Conservation (phyloP, 2,329 filamentous ascomycete species). For the Geosmithia putterillii region DNA sequence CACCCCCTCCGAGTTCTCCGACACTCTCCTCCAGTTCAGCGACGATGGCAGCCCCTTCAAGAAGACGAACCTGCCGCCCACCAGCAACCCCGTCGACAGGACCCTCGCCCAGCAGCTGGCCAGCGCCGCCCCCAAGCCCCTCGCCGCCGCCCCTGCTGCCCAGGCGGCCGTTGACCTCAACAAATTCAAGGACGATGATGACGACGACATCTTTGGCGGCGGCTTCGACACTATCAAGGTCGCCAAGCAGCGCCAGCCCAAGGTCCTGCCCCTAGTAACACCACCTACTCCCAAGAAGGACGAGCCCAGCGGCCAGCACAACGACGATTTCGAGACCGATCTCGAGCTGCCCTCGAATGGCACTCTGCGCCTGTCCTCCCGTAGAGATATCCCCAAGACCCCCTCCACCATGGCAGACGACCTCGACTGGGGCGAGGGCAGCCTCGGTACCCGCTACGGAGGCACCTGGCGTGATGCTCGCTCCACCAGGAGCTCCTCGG, state of each 20-base stretch:
- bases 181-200: constrained; percentile 50
- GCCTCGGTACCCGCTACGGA: constrained; percentile 78
- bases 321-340: constrained; percentile 62
- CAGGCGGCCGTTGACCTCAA: constrained; percentile 45
- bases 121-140: no score
- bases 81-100: constrained; percentile 14
- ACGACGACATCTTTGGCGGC: constrained; percentile 51
- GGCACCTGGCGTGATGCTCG: constrained; percentile 72
- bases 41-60: constrained; percentile 40
- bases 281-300: constrained; percentile 40
- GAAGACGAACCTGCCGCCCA: constrained; percentile 6
- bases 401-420: constrained; percentile 56
- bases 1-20: constrained; percentile 51
- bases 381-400: constrained; percentile 49
- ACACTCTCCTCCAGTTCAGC: constrained; percentile 55
- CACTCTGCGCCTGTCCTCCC: constrained; percentile 51
- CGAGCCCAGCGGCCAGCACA: constrained; percentile 9
- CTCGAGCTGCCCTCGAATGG: constrained; percentile 59
- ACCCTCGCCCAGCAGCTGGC: constrained; percentile 13
- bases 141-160: no score
- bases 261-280: constrained; percentile 39
- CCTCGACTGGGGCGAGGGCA: constrained; percentile 89
- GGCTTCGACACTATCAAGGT: constrained; percentile 56
- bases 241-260: constrained; percentile 42
- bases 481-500: constrained; percentile 73